Evolutionary conservation across 257 asterid species (phyloP).

Genomic region (Parsonsia alboflavescens): DNA sequence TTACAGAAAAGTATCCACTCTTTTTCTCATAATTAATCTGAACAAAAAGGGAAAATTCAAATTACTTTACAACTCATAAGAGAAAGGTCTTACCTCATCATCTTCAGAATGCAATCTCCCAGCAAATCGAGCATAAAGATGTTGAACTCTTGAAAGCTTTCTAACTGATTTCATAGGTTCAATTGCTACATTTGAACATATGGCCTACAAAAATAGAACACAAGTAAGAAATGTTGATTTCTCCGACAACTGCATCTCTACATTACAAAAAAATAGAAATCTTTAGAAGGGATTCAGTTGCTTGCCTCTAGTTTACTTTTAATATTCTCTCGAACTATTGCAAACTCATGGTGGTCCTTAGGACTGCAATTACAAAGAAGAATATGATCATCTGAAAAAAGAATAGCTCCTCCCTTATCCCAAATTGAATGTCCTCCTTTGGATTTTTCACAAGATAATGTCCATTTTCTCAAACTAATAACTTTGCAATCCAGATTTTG

Average conservation of each 20-base stretch:
- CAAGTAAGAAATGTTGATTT: not conserved
- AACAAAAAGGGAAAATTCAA: not conserved
- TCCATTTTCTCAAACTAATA: not conserved
- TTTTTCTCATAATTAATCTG: not conserved
- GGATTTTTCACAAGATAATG: not conserved
- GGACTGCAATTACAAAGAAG: slow-evolving; percentile 40
- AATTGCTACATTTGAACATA: slow-evolving; percentile 54
- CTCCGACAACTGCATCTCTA: not conserved
- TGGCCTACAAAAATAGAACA: slow-evolving; percentile 36
- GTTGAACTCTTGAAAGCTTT: slow-evolving; percentile 82
- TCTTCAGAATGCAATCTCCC: slow-evolving; percentile 68
- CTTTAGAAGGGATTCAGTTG: slow-evolving; percentile 7
- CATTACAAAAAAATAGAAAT: slow-evolving; percentile 1
- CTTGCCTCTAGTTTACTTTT: slow-evolving; percentile 80
- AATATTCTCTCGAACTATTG: slow-evolving; percentile 81
- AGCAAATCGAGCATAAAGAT: slow-evolving; percentile 78
- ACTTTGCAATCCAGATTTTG: not conserved
- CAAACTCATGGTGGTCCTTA: slow-evolving; percentile 87
- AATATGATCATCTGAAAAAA: not conserved
- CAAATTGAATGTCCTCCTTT: not conserved
- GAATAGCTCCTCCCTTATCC: not conserved
- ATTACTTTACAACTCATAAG: not conserved
- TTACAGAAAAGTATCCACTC: not conserved
- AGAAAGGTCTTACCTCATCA: slow-evolving; percentile 57
- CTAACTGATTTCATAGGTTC: slow-evolving; percentile 81